phyloP scores from a whole-genome alignment of 2,329 filamentous ascomycete genomes.

The Paecilomyces dactylethromorphus region DNA sequence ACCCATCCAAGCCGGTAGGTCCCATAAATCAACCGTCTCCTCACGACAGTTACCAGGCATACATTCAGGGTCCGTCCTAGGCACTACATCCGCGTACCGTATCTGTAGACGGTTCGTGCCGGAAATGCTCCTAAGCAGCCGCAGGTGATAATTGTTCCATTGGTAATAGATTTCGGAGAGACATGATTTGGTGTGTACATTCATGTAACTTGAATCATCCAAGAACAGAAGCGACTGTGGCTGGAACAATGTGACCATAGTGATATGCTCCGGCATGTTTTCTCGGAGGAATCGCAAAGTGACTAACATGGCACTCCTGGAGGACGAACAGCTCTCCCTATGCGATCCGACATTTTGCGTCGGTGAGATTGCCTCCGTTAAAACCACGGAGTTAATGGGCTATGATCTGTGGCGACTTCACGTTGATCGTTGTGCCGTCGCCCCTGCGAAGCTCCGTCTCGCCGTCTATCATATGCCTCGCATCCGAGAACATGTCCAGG shows the following conservation, averaged over 20 bases:
- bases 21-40: conserved; percentile 19
- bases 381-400: not conserved
- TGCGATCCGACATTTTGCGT: not conserved
- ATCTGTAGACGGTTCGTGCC: conserved; percentile 34
- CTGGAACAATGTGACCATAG: conserved; percentile 52
- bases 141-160: conserved; percentile 21
- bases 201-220: conserved; percentile 9
- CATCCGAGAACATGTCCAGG: conserved; percentile 11
- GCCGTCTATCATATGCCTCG: conserved; percentile 3
- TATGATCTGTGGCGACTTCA: conserved; percentile 3
- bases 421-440: conserved; percentile 4
- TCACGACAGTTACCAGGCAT: conserved; percentile 16
- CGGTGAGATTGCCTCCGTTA: not conserved
- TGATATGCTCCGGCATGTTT: conserved; percentile 49
- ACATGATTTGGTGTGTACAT: conserved; percentile 18
- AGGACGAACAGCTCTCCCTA: conserved; percentile 49
- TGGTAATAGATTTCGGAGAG: conserved; percentile 22
- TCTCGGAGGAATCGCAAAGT: conserved; percentile 48
- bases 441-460: conserved; percentile 6
- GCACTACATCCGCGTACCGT: conserved; percentile 16
- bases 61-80: conserved; percentile 12
- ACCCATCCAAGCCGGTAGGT: conserved; percentile 18
- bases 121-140: conserved; percentile 7
- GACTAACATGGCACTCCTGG: conserved; percentile 53
- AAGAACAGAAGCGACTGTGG: conserved; percentile 36